These are phyloP conservation scores for Ophiocordyceps camponoti-floridani DNA, from an alignment of 2,329 filamentous ascomycete genomes.

Conservation along the genomic window DNA sequence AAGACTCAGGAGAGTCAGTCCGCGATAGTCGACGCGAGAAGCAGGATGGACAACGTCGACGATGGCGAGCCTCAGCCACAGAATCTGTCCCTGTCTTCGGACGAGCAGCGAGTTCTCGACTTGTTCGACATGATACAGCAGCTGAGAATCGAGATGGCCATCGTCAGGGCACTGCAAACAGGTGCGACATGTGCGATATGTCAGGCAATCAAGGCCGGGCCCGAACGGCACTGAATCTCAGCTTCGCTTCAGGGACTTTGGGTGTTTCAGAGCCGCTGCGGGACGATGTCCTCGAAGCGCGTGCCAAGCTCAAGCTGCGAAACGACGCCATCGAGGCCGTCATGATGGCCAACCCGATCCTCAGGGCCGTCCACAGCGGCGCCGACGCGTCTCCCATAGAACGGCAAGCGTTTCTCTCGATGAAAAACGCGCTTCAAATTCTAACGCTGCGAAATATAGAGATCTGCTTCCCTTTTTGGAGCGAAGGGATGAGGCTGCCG, in stretches of 20 bases:
- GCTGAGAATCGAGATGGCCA: slow-evolving; percentile 52
- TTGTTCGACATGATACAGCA: slow-evolving; percentile 57
- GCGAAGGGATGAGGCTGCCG: slow-evolving; percentile 48
- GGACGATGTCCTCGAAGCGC: slow-evolving; percentile 49
- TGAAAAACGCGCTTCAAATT: neutral
- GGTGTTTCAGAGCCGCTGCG: slow-evolving; percentile 38
- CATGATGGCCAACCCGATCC: slow-evolving; percentile 53
- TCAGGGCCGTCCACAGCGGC: slow-evolving; percentile 59
- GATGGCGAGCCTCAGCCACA: slow-evolving; percentile 15
- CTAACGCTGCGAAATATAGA: slow-evolving; percentile 25
- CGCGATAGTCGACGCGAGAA: too few species aligned
- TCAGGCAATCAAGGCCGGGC: neutral
- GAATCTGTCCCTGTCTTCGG: slow-evolving; percentile 38
- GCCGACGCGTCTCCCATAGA: slow-evolving; percentile 47
- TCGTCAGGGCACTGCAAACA: slow-evolving; percentile 33
- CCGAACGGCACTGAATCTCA: slow-evolving; percentile 1
- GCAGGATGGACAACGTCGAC: slow-evolving; percentile 7
- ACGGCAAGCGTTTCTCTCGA: slow-evolving; percentile 30
- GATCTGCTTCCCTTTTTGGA: slow-evolving; percentile 49
- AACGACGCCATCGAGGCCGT: slow-evolving; percentile 52
- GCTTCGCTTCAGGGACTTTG: slow-evolving; percentile 7
- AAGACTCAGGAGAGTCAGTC: too few species aligned
- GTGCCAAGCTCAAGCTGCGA: slow-evolving; percentile 50
- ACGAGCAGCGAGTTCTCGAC: slow-evolving; percentile 47
- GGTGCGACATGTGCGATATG: slow-evolving; percentile 15